These are phyloP conservation scores for Erysimum pusillum DNA, from an alignment of 441 rosid genomes.

Conservation along the genomic window DNA sequence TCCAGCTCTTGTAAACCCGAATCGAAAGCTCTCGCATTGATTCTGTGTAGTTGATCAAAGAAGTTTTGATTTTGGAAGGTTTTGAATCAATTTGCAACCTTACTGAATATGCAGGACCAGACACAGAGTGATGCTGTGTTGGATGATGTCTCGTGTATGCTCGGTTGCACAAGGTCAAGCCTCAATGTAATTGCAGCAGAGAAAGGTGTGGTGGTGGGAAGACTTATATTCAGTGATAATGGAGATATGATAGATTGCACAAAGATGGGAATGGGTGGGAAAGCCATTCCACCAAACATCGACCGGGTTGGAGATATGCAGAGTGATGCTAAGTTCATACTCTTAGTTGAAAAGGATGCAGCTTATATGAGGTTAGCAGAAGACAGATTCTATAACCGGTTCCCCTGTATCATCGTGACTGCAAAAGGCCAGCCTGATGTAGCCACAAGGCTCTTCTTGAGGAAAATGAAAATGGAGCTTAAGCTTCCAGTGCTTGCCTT, in stretches of 20 bases:
- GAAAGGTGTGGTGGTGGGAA: constrained; percentile 95
- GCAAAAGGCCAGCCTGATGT: constrained; percentile 98
- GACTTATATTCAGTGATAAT: constrained; percentile 91
- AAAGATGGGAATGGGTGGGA: constrained; percentile 97
- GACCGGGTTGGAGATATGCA: constrained; percentile 96
- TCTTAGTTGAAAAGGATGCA: constrained; percentile 93
- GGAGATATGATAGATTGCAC: constrained; percentile 98
- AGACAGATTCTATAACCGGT: constrained; percentile 93
- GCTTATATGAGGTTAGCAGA: constrained; percentile 93
- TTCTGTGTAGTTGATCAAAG: background rate
- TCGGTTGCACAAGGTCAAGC: constrained; percentile 90
- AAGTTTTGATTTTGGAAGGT: constrained; percentile 4
- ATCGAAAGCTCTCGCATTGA: background rate
- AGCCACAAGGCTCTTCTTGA: constrained; percentile 90
- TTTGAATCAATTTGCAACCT: constrained; percentile 23
- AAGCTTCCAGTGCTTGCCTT: constrained; percentile 93
- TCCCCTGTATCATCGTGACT: constrained; percentile 92
- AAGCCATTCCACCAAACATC: constrained; percentile 94
- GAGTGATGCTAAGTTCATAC: constrained; percentile 87
- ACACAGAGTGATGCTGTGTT: constrained; percentile 81
- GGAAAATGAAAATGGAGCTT: constrained; percentile 93
- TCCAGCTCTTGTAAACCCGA: constrained; percentile 1
- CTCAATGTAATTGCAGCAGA: constrained; percentile 91
- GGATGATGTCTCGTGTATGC: constrained; percentile 94
- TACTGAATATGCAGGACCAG: constrained; percentile 72